Evolutionary conservation across 768 basidiomycete genomes (phyloP), one percentile per base, ranked within the genome.

Genomic region (Rhodosporidiobolus odoratus): DNA sequence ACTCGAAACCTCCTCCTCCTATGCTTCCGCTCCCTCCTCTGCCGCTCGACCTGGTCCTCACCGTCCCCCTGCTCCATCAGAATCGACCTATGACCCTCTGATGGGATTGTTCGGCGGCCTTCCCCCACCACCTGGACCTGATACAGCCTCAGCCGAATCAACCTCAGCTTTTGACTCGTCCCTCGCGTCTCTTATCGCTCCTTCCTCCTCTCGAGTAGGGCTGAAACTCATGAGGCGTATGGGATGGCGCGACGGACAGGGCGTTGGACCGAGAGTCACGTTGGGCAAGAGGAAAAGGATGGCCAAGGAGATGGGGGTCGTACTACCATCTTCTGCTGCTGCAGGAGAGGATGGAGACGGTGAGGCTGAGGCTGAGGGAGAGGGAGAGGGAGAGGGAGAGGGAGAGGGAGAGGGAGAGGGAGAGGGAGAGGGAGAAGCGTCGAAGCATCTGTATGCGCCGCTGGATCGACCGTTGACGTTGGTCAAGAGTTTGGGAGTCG

Each of bases 171-270:
- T 71, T 60, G 75, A 74, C 3, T 81, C 82, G 52, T 83, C 86
- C 8, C 83, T 92, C 13, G 85, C 86, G 72, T 83, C 89, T 1
- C 82, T 96, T 48, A 83, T 89, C 21, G 88, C 90, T 13, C 81
- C 90, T 3, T 85, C 90, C 0, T 85, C 86, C 32, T 88, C 92
- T 68, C 92, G 91, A 4, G 84, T 87, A 35, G 95, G 95, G 0
- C 88, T 90, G 5, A 86, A 86, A 43, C 86, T 98, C 12, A 84
- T 99, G 63, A 89, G 88, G 81, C 94, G 92, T 81, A 93, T 97
- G 89, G 95, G 96, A 0, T 97, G 96, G 95, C 83, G 88, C 50
- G 80, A 87, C 0, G 96, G 94, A 2, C 92, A 94, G 80, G 96
- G 95, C 19, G 86, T 98, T 27, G 96, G 95, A 0, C 92, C 94